A percentile compares a stretch with the other conserved stretches of the same genome.
These are phyloP conservation scores for Candida boleticola DNA, from an alignment of 805 yeast species.

Conservation along the genomic window DNA sequence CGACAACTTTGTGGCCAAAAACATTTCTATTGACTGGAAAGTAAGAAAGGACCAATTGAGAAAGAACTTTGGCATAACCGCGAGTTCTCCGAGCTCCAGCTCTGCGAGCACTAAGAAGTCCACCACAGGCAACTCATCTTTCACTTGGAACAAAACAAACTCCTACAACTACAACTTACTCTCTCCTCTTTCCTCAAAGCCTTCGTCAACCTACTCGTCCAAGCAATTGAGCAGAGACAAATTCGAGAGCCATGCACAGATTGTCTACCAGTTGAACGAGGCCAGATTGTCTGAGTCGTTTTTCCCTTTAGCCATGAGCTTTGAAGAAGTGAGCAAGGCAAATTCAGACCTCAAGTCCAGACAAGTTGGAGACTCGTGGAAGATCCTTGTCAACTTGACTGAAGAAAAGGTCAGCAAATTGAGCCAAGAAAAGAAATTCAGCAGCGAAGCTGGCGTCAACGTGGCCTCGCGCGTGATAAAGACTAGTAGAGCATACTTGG, in stretches of 20 bases:
- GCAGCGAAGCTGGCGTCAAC: not conserved
- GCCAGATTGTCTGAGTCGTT: slow-evolving; percentile 52
- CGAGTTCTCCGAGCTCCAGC: slow-evolving; percentile 6
- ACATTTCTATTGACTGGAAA: slow-evolving; percentile 81
- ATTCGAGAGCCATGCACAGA: slow-evolving; percentile 73
- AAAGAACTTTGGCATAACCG: slow-evolving; percentile 61
- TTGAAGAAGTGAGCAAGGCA: slow-evolving; percentile 57
- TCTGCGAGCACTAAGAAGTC: slow-evolving; percentile 9
- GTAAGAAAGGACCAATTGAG: slow-evolving; percentile 71
- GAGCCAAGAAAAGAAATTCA: slow-evolving; percentile 35
- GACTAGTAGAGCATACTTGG: slow-evolving; percentile 61
- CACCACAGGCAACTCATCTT: not conserved
- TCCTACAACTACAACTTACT: slow-evolving; percentile 6
- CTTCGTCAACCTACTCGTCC: slow-evolving; percentile 15
- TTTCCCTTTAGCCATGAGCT: slow-evolving; percentile 58
- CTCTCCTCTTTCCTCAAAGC: slow-evolving; percentile 1
- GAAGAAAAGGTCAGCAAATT: slow-evolving; percentile 32
- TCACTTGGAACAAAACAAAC: slow-evolving; percentile 5
- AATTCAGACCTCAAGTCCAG: slow-evolving; percentile 63
- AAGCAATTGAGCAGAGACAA: slow-evolving; percentile 47
- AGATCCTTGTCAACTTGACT: slow-evolving; percentile 53
- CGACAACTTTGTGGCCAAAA: slow-evolving; percentile 70
- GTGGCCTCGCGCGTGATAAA: slow-evolving; percentile 34
- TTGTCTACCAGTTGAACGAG: slow-evolving; percentile 69
- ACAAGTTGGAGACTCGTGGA: slow-evolving; percentile 75